These are phyloP conservation scores for Euphrasia arctica DNA, from an alignment of 305 asterid genomes.

Conservation along the genomic window DNA sequence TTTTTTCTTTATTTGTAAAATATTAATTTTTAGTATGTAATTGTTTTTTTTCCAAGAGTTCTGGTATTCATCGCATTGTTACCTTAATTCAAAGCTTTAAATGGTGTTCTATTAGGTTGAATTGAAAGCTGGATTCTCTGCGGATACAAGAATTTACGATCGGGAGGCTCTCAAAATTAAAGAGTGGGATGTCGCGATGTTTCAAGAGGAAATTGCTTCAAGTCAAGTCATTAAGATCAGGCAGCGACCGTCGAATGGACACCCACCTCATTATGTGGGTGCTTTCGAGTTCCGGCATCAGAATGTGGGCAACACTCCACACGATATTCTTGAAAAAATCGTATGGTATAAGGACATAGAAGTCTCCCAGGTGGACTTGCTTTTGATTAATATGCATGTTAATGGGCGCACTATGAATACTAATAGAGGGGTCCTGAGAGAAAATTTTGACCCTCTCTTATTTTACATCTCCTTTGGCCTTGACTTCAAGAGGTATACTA, in stretches of 20 bases:
- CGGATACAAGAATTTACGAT: conserved; percentile 38
- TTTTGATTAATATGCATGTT: conserved; percentile 3
- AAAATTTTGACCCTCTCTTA: no score
- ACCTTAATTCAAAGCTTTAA: no score
- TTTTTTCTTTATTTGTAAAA: no score
- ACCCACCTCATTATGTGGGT: conserved; percentile 77
- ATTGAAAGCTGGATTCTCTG: conserved; percentile 40
- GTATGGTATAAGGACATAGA: conserved; percentile 84
- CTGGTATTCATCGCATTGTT: no score
- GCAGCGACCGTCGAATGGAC: conserved; percentile 70
- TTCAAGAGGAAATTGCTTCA: conserved; percentile 67
- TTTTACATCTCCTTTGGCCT: no score
- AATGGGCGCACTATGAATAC: neutral
- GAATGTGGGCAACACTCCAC: conserved; percentile 64
- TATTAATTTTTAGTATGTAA: no score
- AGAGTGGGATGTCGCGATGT: conserved; percentile 81
- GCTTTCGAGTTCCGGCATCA: conserved; percentile 72
- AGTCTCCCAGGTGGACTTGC: conserved; percentile 62
- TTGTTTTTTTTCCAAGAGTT: no score
- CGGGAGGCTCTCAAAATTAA: conserved; percentile 61
- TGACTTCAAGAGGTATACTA: no score
- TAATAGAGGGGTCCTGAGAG: neutral
- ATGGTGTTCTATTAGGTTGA: conserved; percentile 35
- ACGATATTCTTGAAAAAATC: conserved; percentile 79
- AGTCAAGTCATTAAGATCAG: conserved; percentile 85